Evolutionary conservation across 2,329 filamentous ascomycete species (phyloP).

Genomic region (Thelonectria olida): DNA sequence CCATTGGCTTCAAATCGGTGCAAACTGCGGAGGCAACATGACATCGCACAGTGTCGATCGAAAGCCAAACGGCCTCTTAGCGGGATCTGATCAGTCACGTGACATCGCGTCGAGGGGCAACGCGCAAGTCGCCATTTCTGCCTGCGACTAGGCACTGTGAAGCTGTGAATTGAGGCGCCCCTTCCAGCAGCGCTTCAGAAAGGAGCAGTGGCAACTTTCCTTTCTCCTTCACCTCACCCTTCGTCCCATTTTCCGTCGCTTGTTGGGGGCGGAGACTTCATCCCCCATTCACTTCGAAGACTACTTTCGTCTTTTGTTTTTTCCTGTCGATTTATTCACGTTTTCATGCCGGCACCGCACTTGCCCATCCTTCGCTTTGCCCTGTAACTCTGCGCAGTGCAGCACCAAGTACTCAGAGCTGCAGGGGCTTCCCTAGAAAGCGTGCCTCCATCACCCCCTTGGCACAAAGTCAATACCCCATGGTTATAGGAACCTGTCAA

Average conservation of each 20-base stretch:
- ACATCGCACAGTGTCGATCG: conserved; percentile 13
- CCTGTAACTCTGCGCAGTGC: conserved; percentile 23
- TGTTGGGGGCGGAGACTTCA: neutral
- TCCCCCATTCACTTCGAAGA: neutral
- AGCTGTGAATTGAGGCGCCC: conserved; percentile 44
- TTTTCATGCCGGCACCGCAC: conserved; percentile 16
- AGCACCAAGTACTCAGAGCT: conserved; percentile 22
- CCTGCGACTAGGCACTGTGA: conserved; percentile 28
- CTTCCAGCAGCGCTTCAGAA: conserved; percentile 32
- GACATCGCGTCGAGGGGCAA: conserved; percentile 46
- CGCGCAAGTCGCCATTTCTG: conserved; percentile 27
- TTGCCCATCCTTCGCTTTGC: conserved; percentile 21
- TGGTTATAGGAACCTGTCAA: too few species aligned
- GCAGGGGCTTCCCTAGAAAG: neutral
- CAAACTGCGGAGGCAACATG: neutral
- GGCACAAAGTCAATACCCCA: too few species aligned
- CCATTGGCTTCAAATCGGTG: neutral
- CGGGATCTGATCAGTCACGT: conserved; percentile 35
- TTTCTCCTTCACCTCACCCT: conserved; percentile 19
- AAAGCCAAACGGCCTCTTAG: conserved; percentile 21
- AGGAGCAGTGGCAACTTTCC: conserved; percentile 41
- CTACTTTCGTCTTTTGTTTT: neutral
- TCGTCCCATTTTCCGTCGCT: conserved; percentile 1
- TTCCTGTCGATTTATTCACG: conserved; percentile 8
- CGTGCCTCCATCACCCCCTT: neutral